Conservation (phyloP, 2,329 filamentous ascomycete species). For the Arthrobotrys musiformis region DNA sequence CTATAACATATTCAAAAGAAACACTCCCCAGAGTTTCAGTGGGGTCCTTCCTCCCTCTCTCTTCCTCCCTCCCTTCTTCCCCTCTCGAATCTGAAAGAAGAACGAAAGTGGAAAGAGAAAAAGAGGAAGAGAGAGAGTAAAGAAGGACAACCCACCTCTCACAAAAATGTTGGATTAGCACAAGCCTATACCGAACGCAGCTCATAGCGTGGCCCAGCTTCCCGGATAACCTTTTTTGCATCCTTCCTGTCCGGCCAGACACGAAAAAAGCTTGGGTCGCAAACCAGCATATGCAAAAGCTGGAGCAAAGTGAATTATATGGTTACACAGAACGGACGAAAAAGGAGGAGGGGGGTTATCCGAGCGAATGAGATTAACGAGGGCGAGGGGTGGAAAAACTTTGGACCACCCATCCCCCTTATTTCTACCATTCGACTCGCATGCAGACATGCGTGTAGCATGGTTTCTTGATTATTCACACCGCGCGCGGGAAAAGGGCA, state of each 20-base stretch:
- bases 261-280: background rate
- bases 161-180: constrained; percentile 55
- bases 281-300: background rate
- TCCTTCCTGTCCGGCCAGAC: constrained; percentile 17
- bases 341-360: background rate
- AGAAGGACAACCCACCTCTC: constrained; percentile 30
- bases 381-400: constrained; percentile 7
- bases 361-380: constrained; percentile 63
- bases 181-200: constrained; percentile 53
- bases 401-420: constrained; percentile 56
- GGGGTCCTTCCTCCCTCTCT: background rate
- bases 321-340: constrained; percentile 26
- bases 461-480: constrained; percentile 64
- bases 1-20: constrained; percentile 15
- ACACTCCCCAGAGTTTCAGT: background rate
- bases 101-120: background rate
- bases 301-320: background rate
- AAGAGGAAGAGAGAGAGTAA: background rate
- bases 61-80: background rate
- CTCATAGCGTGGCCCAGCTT: constrained; percentile 37
- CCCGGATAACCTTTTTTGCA: constrained; percentile 34
- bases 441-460: constrained; percentile 63
- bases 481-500: constrained; percentile 61
- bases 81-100: background rate
- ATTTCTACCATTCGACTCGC: constrained; percentile 73